These are phyloP conservation scores for Cornus suecica DNA, from an alignment of 148 eudicot species.

Conservation along the genomic window DNA sequence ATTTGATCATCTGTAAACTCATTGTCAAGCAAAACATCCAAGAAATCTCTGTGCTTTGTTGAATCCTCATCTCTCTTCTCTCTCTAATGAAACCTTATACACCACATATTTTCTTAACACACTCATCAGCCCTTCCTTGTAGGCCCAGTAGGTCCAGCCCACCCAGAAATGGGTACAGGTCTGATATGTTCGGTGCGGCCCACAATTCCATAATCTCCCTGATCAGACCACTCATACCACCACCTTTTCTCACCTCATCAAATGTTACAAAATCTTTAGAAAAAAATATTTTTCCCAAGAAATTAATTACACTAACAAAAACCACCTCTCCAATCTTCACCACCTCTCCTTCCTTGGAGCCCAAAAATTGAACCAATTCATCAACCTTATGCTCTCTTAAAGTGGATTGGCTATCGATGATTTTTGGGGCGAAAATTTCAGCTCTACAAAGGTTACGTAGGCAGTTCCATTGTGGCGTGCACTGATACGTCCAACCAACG, in stretches of 20 bases:
- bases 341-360: background rate
- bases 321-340: slow-evolving; percentile 11
- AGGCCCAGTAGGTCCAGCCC: slow-evolving; percentile 20
- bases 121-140: slow-evolving; percentile 3
- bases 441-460: background rate
- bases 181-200: slow-evolving; percentile 7
- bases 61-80: slow-evolving; percentile 12
- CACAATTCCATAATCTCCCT: background rate
- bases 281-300: too few species aligned
- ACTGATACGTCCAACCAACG: background rate
- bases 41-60: too few species aligned
- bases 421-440: background rate
- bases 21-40: slow-evolving; percentile 13
- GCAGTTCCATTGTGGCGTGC: slow-evolving; percentile 6
- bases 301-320: too few species aligned
- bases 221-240: background rate
- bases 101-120: background rate
- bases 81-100: slow-evolving; percentile 17
- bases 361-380: slow-evolving; percentile 12
- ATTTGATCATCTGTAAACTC: slow-evolving; percentile 16
- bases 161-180: slow-evolving; percentile 14
- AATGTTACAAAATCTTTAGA: too few species aligned
- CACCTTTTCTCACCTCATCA: slow-evolving; percentile 5
- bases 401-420: too few species aligned
- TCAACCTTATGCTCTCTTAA: background rate